Evolutionary conservation across 2,329 filamentous ascomycete species (phyloP), one percentile per base, ranked within the genome.

Genomic region (Cladosporium austrohemisphaericum): DNA sequence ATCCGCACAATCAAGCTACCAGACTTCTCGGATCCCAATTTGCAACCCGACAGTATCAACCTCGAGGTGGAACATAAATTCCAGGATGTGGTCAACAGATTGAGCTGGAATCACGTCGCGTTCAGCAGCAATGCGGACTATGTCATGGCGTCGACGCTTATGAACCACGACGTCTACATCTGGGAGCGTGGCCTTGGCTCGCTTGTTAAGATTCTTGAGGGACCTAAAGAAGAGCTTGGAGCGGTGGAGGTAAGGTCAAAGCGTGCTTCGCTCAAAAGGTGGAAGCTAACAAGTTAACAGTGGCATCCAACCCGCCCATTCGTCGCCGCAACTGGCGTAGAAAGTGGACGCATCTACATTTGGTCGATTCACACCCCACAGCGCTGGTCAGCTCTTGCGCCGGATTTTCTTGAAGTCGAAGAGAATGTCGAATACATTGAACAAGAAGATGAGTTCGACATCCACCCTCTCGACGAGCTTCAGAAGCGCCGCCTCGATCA

Each of bases 361-460:
- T 98, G 93, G 93, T 92, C 89, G 4, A 93, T 96, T 49, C 84
- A 92, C 32, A 93, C 88, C 48, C 92, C 93, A 8, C 94, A 98
- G 65, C 87, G 93, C 60, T 98, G 93, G 94, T 96, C 91, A 13
- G 92, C 93, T 1, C 78, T 98, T 23, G 94, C 94, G 5, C 93
- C 93, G 0, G 94, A 98, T 69, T 98, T 98, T 68, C 87, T 85
- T 32, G 93, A 98, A 68, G 90, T 98, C 11, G 93, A 98, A 69
- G 93, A 98, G 70, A 98, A 98, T 60, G 90, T 95, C 18, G 89
- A 97, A 66, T 98, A 98, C 65, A 81, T 94, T 33, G 93, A 98
- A 68, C 81, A 82, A 49, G 93, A 98, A 70, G 93, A 98, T 65
- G 93, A 98, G 65, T 98, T 98, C 60, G 94, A 98, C 67, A 94